These are phyloP conservation scores for Holtermannia corniformis DNA, from an alignment of 768 basidiomycete genomes.

Conservation along the genomic window DNA sequence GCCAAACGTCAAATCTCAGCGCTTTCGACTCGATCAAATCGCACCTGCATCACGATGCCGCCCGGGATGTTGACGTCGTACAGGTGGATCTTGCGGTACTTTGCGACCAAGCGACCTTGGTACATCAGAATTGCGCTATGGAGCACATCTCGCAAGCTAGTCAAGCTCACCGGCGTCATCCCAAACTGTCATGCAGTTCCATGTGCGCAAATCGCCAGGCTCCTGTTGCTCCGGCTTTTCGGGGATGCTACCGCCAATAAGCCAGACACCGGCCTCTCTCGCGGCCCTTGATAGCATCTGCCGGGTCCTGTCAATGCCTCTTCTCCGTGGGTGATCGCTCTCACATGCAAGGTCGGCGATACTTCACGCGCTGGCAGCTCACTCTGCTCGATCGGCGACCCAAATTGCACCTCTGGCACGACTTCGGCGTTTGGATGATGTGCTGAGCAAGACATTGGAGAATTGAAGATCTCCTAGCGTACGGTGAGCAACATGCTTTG, in stretches of 20 bases:
- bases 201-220: conserved; percentile 1
- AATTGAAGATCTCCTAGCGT: conserved; percentile 14
- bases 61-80: conserved; percentile 14
- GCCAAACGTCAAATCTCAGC: background rate
- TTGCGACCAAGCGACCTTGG: conserved; percentile 8
- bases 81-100: conserved; percentile 14
- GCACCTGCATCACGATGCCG: conserved; percentile 9
- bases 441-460: conserved; percentile 5
- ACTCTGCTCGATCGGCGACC: background rate
- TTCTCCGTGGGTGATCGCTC: background rate
- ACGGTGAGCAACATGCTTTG: background rate
- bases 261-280: background rate
- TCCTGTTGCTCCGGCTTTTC: too few relatives aligned
- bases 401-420: background rate
- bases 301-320: background rate
- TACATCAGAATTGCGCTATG: background rate
- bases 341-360: background rate
- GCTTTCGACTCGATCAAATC: background rate
- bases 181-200: conserved; percentile 15
- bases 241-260: conserved; percentile 14
- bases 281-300: conserved; percentile 13
- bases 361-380: conserved; percentile 2
- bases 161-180: conserved; percentile 6
- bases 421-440: conserved; percentile 7
- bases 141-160: background rate